Conservation (phyloP, 768 basidiomycete species). For the Mycena rosella region DNA sequence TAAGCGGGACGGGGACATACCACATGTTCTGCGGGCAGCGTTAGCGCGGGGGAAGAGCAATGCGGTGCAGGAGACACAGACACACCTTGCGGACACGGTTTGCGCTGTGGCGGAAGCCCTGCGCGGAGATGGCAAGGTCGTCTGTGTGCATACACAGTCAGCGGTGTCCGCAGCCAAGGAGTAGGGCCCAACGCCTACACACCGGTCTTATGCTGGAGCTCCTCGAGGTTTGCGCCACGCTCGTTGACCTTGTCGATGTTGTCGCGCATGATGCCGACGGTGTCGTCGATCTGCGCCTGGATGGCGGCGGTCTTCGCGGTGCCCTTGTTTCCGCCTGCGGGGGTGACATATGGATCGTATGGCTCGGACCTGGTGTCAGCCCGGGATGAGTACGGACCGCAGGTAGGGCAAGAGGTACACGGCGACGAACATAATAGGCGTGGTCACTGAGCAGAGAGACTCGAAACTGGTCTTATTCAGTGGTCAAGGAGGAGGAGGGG, state of each 20-base stretch:
- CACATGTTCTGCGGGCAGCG: conserved; percentile 81
- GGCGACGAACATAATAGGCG: not conserved
- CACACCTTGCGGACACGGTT: conserved; percentile 96
- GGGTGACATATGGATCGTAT: conserved; percentile 91
- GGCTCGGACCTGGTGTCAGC: conserved; percentile 86
- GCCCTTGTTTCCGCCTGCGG: conserved; percentile 62
- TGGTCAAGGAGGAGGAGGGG: no score
- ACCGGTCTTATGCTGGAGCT: conserved; percentile 99
- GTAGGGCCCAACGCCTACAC: conserved; percentile 10
- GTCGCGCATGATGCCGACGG: conserved; percentile 97
- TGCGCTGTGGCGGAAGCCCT: conserved; percentile 97
- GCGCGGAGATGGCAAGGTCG: conserved; percentile 97
- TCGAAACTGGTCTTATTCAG: no score
- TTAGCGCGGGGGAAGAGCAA: not conserved
- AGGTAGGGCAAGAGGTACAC: not conserved
- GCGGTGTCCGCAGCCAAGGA: no score
- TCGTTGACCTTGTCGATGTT: conserved; percentile 99
- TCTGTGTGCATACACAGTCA: conserved; percentile 62
- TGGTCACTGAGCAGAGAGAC: no score
- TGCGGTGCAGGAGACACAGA: conserved; percentile 28
- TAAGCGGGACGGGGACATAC: conserved; percentile 59
- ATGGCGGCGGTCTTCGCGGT: conserved; percentile 94
- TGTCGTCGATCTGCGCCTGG: conserved; percentile 96
- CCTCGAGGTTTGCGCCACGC: conserved; percentile 93
- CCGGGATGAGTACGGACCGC: not conserved